Base-by-base conservation (phyloP, 805 yeast genomes). In the Priceomyces melissophilus region DNA sequence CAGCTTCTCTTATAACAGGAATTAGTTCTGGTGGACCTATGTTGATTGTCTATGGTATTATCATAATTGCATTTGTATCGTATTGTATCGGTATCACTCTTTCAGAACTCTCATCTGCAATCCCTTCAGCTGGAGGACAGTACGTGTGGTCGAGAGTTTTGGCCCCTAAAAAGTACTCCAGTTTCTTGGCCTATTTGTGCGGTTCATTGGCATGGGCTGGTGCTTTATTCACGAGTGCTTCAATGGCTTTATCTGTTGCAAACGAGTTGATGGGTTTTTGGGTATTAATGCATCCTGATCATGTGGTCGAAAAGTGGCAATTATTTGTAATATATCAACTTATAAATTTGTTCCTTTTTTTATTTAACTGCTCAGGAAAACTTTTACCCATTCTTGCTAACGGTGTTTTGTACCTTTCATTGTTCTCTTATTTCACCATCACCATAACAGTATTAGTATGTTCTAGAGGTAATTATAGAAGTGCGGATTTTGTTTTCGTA, bases 141-240 rank as follows among this genome's bases (percentile, higher is more conserved):
- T 75, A 75, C 53, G 77, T 73, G 44, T 79, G 84, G 83, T 75
- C 81, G 5, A 65, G 70, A 57, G 68, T 73, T 32, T 56, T 78
- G 39, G 78, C 82, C 5, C 82, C 81, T 8, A 69, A 67, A 28
- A 65, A 63, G 41, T 62, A 65, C 39, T 70, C 76, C 9, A 57
- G 69, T 15, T 74, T 78, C 42, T 66, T 71, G 32, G 79, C 85
- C 2, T 81, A 73, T 50, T 48, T 71, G 61, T 76, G 84, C 47
- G 86, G 84, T n/a, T 70, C 81, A 14, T 67, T 77, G 45, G 82
- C 82, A 28, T 77, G 79, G 75, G 73, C 76, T 27, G 84, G 85
- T 9, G 58, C 84, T 2, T 63, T 81, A 12, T 81, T 81, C 58
- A 78, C 85, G 8, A 69, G 77, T 38, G 82, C 85, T 5, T 76